phyloP scores from a whole-genome alignment of 352 stramenopile species.

The Globisporangium cylindrosporum region DNA sequence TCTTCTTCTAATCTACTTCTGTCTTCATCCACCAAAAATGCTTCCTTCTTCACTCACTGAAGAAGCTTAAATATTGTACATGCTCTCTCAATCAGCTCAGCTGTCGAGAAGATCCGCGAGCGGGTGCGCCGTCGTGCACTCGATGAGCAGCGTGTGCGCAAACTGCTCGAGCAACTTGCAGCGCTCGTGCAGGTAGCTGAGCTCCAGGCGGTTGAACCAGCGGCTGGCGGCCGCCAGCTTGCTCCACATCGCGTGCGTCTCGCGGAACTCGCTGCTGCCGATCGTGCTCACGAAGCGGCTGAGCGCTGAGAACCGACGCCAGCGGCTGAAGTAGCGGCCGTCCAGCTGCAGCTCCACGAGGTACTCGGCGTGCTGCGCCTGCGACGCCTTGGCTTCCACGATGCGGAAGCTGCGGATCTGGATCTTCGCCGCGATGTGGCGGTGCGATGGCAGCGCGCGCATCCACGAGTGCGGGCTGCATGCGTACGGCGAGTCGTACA shows the following conservation, averaged over 20 bases:
- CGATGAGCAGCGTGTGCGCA: slow-evolving; percentile 65
- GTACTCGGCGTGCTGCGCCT: slow-evolving; percentile 75
- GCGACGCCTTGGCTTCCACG: slow-evolving; percentile 45
- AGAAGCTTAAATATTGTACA: neutral
- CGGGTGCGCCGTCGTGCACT: slow-evolving; percentile 67
- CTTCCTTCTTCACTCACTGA: neutral
- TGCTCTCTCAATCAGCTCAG: neutral
- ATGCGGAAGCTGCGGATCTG: slow-evolving; percentile 84
- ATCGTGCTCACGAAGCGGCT: slow-evolving; percentile 58
- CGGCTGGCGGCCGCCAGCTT: slow-evolving; percentile 53
- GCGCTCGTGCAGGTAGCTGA: slow-evolving; percentile 79
- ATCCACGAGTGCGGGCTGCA: slow-evolving; percentile 65
- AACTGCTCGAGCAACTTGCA: slow-evolving; percentile 78
- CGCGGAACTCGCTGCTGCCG: slow-evolving; percentile 49
- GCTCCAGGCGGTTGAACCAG: slow-evolving; percentile 83
- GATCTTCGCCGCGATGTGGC: slow-evolving; percentile 74
- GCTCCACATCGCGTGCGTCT: slow-evolving; percentile 54
- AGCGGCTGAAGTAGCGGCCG: slow-evolving; percentile 66
- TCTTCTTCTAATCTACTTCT: neutral
- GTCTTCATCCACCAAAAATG: neutral
- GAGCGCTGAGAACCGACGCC: slow-evolving; percentile 76
- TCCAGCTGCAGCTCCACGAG: slow-evolving; percentile 77
- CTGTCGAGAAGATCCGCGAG: slow-evolving; percentile 60
- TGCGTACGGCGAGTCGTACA: slow-evolving; percentile 64
- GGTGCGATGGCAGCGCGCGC: slow-evolving; percentile 57